Evolutionary conservation across 768 basidiomycete species (phyloP).

Genomic region (Lentinula detonsa): DNA sequence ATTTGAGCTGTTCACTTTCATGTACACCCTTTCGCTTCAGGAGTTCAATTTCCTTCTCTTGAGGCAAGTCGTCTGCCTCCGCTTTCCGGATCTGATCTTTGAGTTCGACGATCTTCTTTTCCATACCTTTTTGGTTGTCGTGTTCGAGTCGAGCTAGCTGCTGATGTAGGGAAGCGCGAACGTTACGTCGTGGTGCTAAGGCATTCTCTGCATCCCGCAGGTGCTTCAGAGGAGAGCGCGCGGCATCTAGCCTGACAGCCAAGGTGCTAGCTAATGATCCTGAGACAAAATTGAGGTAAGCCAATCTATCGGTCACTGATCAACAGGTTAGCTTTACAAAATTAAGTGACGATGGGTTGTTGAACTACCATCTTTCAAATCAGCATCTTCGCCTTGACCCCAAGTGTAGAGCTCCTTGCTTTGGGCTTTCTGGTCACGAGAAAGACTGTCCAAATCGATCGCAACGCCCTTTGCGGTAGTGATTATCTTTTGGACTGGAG

Average conservation of each 20-base stretch:
- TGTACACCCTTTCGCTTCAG: slow-evolving; percentile 70
- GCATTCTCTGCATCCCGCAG: slow-evolving; percentile 65
- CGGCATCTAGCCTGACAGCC: slow-evolving; percentile 53
- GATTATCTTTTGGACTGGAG: slow-evolving; percentile 72
- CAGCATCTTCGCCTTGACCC: slow-evolving; percentile 67
- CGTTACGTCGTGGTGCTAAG: slow-evolving; percentile 55
- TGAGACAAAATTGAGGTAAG: slow-evolving; percentile 74
- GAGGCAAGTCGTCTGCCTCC: slow-evolving; percentile 53
- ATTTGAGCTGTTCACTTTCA: slow-evolving; percentile 72
- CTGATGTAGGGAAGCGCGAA: slow-evolving; percentile 47
- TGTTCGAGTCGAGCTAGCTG: slow-evolving; percentile 66
- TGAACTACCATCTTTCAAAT: slow-evolving; percentile 65
- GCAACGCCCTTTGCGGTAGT: slow-evolving; percentile 74
- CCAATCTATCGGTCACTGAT: slow-evolving; percentile 73
- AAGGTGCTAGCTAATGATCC: slow-evolving; percentile 61
- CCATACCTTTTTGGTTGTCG: slow-evolving; percentile 55
- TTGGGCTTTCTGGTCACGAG: slow-evolving; percentile 61
- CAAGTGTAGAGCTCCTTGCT: slow-evolving; percentile 85
- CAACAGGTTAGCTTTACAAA: not conserved
- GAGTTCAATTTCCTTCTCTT: slow-evolving; percentile 68
- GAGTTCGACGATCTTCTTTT: slow-evolving; percentile 65
- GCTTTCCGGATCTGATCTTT: slow-evolving; percentile 62
- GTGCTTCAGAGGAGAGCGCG: slow-evolving; percentile 63
- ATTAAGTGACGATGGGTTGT: not conserved
- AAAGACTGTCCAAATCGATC: slow-evolving; percentile 63